Conservation (phyloP, 2,329 filamentous ascomycete genomes). For the Parascedosporium putredinis region DNA sequence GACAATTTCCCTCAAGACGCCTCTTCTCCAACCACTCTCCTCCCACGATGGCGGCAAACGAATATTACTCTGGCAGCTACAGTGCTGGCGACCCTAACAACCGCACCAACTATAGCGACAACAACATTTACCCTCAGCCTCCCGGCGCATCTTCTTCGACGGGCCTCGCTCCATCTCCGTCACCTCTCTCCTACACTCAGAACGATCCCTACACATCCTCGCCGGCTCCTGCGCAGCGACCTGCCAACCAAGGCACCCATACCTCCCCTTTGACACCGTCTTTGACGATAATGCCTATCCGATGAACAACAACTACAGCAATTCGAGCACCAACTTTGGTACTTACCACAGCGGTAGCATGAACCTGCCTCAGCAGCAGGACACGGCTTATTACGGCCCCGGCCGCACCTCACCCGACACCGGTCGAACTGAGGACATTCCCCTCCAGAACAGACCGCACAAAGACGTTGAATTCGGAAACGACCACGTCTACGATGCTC, state of each 20-base stretch:
- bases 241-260: conserved; percentile 24
- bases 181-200: conserved; percentile 8
- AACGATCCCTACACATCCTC: conserved; percentile 2
- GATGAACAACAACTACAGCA: conserved; percentile 22
- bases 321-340: conserved; percentile 16
- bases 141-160: conserved; percentile 3
- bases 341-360: conserved; percentile 11
- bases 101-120: conserved; percentile 8
- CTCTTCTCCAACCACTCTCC: neutral
- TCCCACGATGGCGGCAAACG: conserved; percentile 11
- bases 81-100: conserved; percentile 2
- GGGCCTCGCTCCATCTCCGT: conserved; percentile 10
- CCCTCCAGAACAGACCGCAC: conserved; percentile 37
- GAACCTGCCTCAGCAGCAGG: conserved; percentile 22
- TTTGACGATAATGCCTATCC: conserved; percentile 61
- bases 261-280: conserved; percentile 53
- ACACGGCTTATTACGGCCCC: conserved; percentile 48
- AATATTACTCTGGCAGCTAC: conserved; percentile 11
- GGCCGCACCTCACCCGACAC: conserved; percentile 26
- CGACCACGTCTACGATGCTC: conserved; percentile 54
- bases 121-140: conserved; percentile 8
- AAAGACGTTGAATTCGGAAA: conserved; percentile 34
- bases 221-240: conserved; percentile 17
- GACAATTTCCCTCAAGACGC: neutral
- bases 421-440: conserved; percentile 39